Evolutionary conservation across 257 asterid genomes (phyloP), one percentile per base, ranked within the genome.

Genomic region (Solanum ossicruentum): DNA sequence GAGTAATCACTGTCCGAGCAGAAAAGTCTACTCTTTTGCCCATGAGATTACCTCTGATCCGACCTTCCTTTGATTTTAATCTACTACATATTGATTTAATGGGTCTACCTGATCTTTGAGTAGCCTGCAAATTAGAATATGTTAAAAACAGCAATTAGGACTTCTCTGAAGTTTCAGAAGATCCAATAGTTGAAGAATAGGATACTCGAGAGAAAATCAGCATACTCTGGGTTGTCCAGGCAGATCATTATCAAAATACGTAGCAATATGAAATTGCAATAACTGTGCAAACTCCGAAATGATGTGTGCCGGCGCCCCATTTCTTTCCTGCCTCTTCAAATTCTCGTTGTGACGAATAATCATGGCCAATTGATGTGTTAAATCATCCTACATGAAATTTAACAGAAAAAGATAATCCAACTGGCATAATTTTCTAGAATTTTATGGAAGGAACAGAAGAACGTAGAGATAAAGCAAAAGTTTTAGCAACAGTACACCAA

Each of bases 331-430:
- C 91, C 91, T 91, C 96, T 95, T 97, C 88, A 97, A 88, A 87
- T 95, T 97, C 86, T 97, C 99, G 84, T 97, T 97, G 90, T 97
- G 99, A 87, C 99, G 90, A 67, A 97, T 94, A 83, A 97, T 89
- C 98, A 97, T 97, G 6, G 99, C 99, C 88, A 97, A 93, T 85
- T 97, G 99, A 93, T 97, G 99, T 66, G 99, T 97, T 83, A 97
- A 92, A 89, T 97, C 99, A 87, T 97, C 99, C 99, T 97, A 96
- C 93, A 86, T 84, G 43, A 84, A 85, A 55, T 86, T 86, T 55
- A 57, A 47, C 45, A 28, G 26, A n/a, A 83, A 69, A 41, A 18
- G 3, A 23, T 61, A 51, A 57, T 45, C 81, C 73, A 65, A 77
- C 18, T 77, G 63, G 47, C 82, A 77, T 15, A 51, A 77, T 51